These are phyloP conservation scores for Lachnellula willkommii DNA, from an alignment of 2,329 filamentous ascomycete species.

Conservation along the genomic window DNA sequence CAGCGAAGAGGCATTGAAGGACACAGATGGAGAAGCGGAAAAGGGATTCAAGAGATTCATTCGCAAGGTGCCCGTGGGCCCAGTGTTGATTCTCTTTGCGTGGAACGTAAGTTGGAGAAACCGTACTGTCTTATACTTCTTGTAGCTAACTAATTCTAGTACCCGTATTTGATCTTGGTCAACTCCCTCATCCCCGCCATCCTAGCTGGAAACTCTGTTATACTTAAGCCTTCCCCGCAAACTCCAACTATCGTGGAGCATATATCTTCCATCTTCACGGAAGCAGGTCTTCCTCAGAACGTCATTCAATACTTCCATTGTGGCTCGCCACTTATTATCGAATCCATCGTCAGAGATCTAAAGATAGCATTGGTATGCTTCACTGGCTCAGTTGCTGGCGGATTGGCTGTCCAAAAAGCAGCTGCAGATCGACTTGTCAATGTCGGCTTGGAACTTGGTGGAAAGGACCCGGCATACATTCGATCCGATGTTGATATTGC, in stretches of 20 bases:
- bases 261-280: constrained; percentile 66
- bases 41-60: constrained; percentile 88
- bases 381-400: constrained; percentile 85
- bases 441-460: constrained; percentile 86
- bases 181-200: constrained; percentile 92
- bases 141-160: constrained; percentile 47
- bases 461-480: constrained; percentile 91
- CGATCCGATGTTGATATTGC: constrained; percentile 77
- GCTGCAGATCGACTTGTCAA: constrained; percentile 78
- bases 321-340: constrained; percentile 70
- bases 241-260: constrained; percentile 90
- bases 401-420: constrained; percentile 77
- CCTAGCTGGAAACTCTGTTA: constrained; percentile 82
- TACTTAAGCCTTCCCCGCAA: constrained; percentile 91
- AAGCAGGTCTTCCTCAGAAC: constrained; percentile 75
- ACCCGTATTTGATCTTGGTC: constrained; percentile 88
- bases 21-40: constrained; percentile 77
- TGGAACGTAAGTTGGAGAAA: constrained; percentile 72
- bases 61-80: constrained; percentile 80
- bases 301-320: constrained; percentile 92
- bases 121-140: background rate
- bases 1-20: constrained; percentile 69
- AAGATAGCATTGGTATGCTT: constrained; percentile 81
- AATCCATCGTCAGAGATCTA: constrained; percentile 71
- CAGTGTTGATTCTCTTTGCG: constrained; percentile 83